phyloP scores from a whole-genome alignment of 73 alveolate species.

The Paramecium bursaria region DNA sequence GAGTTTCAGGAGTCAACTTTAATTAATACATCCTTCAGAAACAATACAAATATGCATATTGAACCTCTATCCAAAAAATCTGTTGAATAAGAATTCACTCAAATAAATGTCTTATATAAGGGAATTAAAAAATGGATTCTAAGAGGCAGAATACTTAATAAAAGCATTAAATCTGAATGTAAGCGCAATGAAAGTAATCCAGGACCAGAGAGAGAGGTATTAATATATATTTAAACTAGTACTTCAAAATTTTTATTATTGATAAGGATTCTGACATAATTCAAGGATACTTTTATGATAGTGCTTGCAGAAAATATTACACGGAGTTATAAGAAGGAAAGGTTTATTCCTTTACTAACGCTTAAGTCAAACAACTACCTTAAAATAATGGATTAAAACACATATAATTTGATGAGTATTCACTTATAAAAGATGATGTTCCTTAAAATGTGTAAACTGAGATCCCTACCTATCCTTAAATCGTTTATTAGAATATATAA shows the following conservation, averaged over 20 bases:
- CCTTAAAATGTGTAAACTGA: constrained; percentile 17
- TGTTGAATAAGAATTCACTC: too few relatives aligned
- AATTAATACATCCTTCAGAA: too few relatives aligned
- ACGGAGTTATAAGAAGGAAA: background rate
- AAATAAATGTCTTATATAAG: too few relatives aligned
- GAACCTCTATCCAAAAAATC: too few relatives aligned
- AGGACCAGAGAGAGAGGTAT: too few relatives aligned
- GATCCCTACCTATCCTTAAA: constrained; percentile 3
- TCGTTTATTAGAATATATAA: background rate
- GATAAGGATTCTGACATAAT: constrained; percentile 31
- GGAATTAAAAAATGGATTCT: constrained; percentile 5
- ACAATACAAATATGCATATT: too few relatives aligned
- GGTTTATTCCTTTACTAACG: constrained; percentile 22
- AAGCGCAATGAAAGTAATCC: background rate
- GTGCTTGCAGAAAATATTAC: background rate
- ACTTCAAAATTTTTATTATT: background rate
- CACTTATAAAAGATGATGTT: constrained; percentile 4
- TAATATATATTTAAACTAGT: too few relatives aligned
- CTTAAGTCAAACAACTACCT: background rate
- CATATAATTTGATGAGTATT: constrained; percentile 20
- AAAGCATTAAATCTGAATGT: background rate
- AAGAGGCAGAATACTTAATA: constrained; percentile 8
- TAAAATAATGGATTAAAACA: constrained; percentile 11
- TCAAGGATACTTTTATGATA: constrained; percentile 1
- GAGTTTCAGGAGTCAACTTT: too few relatives aligned